Conservation (phyloP, 1,139 yeast genomes). For the Suhomyces bokatorum region DNA sequence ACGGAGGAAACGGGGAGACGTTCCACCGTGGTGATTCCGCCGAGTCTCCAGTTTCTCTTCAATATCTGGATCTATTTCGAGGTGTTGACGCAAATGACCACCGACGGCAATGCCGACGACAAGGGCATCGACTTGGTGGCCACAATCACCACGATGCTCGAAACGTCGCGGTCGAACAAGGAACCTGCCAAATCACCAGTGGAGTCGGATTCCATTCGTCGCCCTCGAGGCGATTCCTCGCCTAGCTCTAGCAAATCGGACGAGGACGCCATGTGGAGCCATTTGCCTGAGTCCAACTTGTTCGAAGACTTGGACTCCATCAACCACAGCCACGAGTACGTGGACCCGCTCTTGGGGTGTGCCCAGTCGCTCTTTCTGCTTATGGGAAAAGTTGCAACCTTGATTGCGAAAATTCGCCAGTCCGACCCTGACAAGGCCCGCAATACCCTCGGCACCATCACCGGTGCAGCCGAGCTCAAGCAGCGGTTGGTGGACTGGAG, state of each 20-base stretch:
- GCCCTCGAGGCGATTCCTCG: constrained; percentile 14
- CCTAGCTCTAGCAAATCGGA: constrained; percentile 6
- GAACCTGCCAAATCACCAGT: constrained; percentile 10
- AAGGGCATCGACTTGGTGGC: constrained; percentile 47
- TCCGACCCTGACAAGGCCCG: constrained; percentile 22
- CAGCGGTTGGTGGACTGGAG: constrained; percentile 56
- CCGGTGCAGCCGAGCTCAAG: constrained; percentile 56
- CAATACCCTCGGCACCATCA: constrained; percentile 49
- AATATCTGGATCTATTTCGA: constrained; percentile 68
- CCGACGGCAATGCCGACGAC: constrained; percentile 48
- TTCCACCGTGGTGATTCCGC: constrained; percentile 31
- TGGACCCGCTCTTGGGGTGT: constrained; percentile 68
- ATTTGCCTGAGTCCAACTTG: constrained; percentile 18
- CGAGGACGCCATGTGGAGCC: not conserved
- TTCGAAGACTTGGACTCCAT: constrained; percentile 37
- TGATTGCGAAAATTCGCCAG: constrained; percentile 52
- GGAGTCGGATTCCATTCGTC: not conserved
- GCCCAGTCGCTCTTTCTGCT: constrained; percentile 63
- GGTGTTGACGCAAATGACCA: constrained; percentile 64
- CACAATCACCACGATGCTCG: constrained; percentile 36
- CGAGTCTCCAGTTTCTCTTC: constrained; percentile 53
- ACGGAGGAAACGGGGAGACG: constrained; percentile 7
- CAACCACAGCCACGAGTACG: constrained; percentile 34
- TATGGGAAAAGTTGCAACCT: constrained; percentile 61
- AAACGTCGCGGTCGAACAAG: constrained; percentile 18